These are phyloP conservation scores for Heritiera littoralis DNA, from an alignment of 345 rosid genomes.

Conservation along the genomic window DNA sequence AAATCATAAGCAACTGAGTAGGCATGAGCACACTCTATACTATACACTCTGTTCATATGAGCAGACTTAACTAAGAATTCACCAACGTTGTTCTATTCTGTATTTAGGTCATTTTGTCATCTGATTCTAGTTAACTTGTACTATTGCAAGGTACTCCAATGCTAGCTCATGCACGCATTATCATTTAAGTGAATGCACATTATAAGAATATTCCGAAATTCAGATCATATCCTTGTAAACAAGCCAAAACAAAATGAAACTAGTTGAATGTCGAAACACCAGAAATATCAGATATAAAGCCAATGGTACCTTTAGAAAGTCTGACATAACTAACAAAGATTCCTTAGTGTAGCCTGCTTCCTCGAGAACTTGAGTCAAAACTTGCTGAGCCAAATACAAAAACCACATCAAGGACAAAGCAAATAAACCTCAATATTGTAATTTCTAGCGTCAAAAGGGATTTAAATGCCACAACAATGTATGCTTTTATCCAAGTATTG, in stretches of 20 bases:
- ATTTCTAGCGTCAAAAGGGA: not conserved
- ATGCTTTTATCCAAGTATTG: too few relatives aligned
- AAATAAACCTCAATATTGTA: not conserved
- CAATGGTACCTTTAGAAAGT: constrained; percentile 64
- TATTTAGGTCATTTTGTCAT: too few relatives aligned
- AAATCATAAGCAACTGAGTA: too few relatives aligned
- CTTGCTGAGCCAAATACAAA: constrained; percentile 56
- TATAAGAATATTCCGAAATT: not conserved
- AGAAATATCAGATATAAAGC: not conserved
- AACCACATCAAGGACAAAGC: not conserved
- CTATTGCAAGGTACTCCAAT: too few relatives aligned
- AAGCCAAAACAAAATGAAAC: not conserved
- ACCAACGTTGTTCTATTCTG: too few relatives aligned
- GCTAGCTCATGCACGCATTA: not conserved
- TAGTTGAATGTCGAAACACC: not conserved
- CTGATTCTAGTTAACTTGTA: too few relatives aligned
- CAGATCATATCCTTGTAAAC: not conserved
- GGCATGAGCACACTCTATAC: too few relatives aligned
- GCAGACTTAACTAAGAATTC: too few relatives aligned
- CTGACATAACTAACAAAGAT: constrained; percentile 52
- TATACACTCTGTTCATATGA: too few relatives aligned
- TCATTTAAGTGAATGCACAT: not conserved
- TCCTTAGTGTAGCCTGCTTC: constrained; percentile 76
- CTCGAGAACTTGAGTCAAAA: constrained; percentile 63
- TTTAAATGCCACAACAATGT: too few relatives aligned